Evolutionary conservation across 805 yeast genomes (phyloP).

Genomic region (Saccharomycopsis babjevae): DNA sequence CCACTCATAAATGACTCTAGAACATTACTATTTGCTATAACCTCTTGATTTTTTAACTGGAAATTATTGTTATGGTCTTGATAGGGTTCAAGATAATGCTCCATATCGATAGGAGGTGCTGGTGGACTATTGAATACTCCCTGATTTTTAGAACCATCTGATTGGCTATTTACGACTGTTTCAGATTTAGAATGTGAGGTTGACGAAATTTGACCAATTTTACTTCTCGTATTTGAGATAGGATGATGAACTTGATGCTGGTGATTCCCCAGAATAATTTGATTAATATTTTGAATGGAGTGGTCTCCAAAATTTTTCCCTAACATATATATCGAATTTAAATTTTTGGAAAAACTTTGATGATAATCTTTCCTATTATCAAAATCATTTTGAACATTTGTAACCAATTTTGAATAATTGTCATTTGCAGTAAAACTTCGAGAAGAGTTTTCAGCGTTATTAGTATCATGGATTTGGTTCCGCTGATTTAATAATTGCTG

Average conservation of each 20-base stretch:
- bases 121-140: background rate
- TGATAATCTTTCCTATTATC: background rate
- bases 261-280: conserved; percentile 1
- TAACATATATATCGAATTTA: background rate
- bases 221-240: conserved; percentile 4
- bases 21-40: background rate
- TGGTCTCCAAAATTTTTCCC: background rate
- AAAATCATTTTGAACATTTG: background rate
- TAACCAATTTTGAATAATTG: background rate
- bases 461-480: background rate
- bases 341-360: background rate
- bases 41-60: background rate
- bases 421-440: background rate
- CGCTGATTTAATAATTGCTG: background rate
- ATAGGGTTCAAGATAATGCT: background rate
- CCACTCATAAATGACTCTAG: background rate
- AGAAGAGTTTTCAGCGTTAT: background rate
- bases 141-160: background rate
- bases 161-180: background rate
- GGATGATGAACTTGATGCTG: conserved; percentile 5
- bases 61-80: background rate
- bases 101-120: background rate
- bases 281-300: conserved; percentile 8
- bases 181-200: background rate
- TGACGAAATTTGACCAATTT: background rate